Evolutionary conservation across 2,329 filamentous ascomycete genomes (phyloP).

Genomic region (Beauveria varroae): DNA sequence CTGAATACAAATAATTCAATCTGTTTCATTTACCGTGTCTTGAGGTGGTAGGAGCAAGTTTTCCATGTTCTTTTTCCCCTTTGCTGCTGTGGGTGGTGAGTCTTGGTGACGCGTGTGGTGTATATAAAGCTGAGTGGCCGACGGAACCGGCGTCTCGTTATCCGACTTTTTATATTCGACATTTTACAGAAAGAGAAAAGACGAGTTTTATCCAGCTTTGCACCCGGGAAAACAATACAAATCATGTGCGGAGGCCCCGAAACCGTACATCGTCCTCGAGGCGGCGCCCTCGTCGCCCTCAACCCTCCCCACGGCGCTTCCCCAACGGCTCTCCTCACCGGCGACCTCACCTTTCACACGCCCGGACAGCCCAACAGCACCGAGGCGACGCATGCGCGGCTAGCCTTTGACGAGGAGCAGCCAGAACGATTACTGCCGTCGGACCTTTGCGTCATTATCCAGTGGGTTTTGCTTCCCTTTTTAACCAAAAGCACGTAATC

Average conservation of each 20-base stretch:
- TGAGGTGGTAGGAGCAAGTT: slow-evolving; percentile 6
- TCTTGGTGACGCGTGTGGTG: not conserved
- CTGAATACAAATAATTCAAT: not conserved
- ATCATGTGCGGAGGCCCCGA: slow-evolving; percentile 38
- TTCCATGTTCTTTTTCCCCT: not conserved
- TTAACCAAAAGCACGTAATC: not conserved
- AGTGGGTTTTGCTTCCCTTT: slow-evolving; percentile 25
- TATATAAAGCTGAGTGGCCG: not conserved
- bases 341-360: slow-evolving; percentile 38
- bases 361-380: slow-evolving; percentile 29
- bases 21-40: not conserved
- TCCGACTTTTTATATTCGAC: not conserved
- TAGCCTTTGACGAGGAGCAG: slow-evolving; percentile 25
- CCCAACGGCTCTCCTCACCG: slow-evolving; percentile 14
- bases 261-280: slow-evolving; percentile 31
- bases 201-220: too few relatives aligned
- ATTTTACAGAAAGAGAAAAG: not conserved
- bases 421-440: slow-evolving; percentile 14
- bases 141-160: too few relatives aligned
- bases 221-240: too few relatives aligned
- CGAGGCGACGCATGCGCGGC: slow-evolving; percentile 35
- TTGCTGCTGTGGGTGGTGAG: not conserved
- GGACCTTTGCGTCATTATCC: slow-evolving; percentile 33
- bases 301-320: slow-evolving; percentile 19
- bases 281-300: slow-evolving; percentile 40